Conservation (phyloP, 2,329 filamentous ascomycete species). For the Aspergillus pseudotamarii region DNA sequence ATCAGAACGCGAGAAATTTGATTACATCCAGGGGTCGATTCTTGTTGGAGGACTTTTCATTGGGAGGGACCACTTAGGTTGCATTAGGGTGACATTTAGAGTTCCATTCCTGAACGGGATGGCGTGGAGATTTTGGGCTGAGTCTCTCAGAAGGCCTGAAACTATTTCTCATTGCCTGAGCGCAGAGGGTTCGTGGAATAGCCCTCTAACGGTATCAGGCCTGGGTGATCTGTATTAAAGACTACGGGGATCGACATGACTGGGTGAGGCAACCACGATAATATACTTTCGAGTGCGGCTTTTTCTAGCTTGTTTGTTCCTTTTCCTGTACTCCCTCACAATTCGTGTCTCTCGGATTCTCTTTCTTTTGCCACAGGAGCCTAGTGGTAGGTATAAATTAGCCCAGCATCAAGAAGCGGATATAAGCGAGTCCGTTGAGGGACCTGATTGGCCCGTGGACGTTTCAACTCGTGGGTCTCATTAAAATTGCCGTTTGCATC, state of each 20-base stretch:
- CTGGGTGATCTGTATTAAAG: neutral
- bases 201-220: neutral
- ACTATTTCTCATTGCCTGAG: neutral
- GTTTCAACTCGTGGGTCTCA: neutral
- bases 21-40: neutral
- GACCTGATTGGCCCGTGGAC: neutral
- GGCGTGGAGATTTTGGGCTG: too few species aligned
- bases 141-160: neutral
- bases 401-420: neutral
- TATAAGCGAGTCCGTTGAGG: neutral
- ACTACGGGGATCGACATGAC: too few species aligned
- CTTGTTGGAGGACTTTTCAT: neutral
- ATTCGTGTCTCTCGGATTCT: neutral
- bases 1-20: neutral
- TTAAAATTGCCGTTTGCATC: neutral
- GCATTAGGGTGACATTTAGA: neutral
- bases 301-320: neutral
- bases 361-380: neutral
- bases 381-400: too few species aligned
- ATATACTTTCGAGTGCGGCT: neutral
- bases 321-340: neutral
- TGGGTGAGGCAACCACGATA: neutral
- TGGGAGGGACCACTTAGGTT: neutral
- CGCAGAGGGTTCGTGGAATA: neutral
- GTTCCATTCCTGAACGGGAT: neutral